Base-by-base conservation (phyloP, 345 rosid genomes). In the Psidium guajava region DNA sequence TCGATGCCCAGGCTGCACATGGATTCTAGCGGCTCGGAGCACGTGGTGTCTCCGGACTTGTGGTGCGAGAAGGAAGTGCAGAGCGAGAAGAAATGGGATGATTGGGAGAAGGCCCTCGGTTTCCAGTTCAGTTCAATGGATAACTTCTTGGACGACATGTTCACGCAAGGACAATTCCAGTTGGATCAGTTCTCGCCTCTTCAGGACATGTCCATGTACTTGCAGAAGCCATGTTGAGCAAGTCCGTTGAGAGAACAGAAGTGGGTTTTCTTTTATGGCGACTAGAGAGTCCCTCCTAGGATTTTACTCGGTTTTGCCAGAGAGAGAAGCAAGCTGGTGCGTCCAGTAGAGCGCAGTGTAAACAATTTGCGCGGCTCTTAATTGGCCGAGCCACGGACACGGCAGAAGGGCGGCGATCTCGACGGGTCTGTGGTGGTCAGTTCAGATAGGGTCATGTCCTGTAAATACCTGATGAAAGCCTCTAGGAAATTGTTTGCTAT, bases 11-110 rank as follows among this genome's bases (percentile, higher is more conserved):
- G 89, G 58, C 49, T 93, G 75, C 93, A 91, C 50, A 91, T 94
- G 3, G 95, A 95, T 47, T 92, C 98, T 5, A 94, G 95, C 81
- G 85, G 93, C 85, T 95, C 98, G 52, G 96, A 93, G 87, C 95
- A 93, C 59, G 95, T 89, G 88, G 84, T 92, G 1, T 92, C 97
- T 6, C 94, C 95, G 0, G 96, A 92, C 50, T 83, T 91, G 86
- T 82, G 89, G 59, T 85, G 86, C 50, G 90, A 92, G 74, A 89
- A 86, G 88, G 96, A 94, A 91, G 98, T 89, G 21, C 91, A 92
- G 87, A 95, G 97, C 27, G 86, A 91, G 40, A 88, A 90, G 6
- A 90, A 87, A 47, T 90, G 95, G 95, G 49, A 86, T 16, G 88
- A 86, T 55, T 42, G 84, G 1, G 88, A 86, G 1, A 85, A 74